These are phyloP conservation scores for Kingdonia uniflora DNA, from an alignment of 164 flowering plant genomes.

Conservation along the genomic window DNA sequence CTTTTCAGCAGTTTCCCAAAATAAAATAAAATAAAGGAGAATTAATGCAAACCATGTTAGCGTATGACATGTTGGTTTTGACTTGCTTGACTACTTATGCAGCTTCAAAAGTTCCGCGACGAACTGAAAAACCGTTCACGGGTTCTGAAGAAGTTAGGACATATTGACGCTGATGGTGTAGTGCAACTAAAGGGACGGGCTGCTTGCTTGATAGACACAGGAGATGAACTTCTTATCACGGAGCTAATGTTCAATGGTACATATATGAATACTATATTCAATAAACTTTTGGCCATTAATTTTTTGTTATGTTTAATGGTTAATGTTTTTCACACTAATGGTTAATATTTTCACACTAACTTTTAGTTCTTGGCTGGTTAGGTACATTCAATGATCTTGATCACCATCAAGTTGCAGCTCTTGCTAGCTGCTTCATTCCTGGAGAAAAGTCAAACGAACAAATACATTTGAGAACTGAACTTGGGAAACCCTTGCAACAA, in stretches of 20 bases:
- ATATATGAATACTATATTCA: no score
- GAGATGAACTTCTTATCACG: conserved; percentile 96
- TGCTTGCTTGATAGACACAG: conserved; percentile 97
- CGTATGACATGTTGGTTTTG: no score
- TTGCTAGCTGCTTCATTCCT: conserved; percentile 98
- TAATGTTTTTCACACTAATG: no score
- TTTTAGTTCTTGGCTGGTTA: conserved; percentile 11
- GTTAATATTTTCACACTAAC: no score
- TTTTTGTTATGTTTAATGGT: no score
- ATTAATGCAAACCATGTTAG: no score
- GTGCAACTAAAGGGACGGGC: conserved; percentile 97
- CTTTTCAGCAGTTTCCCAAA: no score
- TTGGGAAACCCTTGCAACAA: conserved; percentile 85
- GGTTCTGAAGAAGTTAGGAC: conserved; percentile 92
- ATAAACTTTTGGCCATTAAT: no score
- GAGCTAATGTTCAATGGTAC: conserved; percentile 97
- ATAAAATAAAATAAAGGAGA: no score
- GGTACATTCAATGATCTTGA: conserved; percentile 97
- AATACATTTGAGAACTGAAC: conserved; percentile 80
- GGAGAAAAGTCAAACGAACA: conserved; percentile 86
- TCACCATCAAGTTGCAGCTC: conserved; percentile 94
- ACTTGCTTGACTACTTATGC: conserved; percentile 12
- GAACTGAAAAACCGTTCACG: conserved; percentile 90
- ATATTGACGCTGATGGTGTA: conserved; percentile 92
- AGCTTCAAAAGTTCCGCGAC: conserved; percentile 98